Percentiles rank a stretch among this genome's conserved stretches.
Evolutionary conservation across 2,329 filamentous ascomycete species (phyloP).

Genomic region (Colletotrichum limetticola): DNA sequence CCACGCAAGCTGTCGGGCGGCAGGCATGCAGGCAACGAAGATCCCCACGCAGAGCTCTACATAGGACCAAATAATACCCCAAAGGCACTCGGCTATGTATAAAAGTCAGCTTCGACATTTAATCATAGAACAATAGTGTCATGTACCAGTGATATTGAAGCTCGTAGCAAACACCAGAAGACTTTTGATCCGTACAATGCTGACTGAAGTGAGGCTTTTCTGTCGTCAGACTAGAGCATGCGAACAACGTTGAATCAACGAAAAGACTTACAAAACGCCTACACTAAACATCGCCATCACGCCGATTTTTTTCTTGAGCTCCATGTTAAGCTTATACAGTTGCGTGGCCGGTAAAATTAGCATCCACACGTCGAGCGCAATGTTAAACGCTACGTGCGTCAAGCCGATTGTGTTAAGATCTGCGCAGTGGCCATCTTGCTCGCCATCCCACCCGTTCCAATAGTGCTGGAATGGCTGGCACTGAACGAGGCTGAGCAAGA

Average conservation of each 20-base stretch:
- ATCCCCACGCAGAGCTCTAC: too few species aligned
- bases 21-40: too few species aligned
- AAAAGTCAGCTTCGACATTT: too few species aligned
- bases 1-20: too few species aligned
- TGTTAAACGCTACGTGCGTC: slow-evolving; percentile 31
- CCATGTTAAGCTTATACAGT: slow-evolving; percentile 36
- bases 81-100: too few species aligned
- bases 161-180: background rate
- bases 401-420: background rate
- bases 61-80: too few species aligned
- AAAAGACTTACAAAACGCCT: slow-evolving; percentile 53
- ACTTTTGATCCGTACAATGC: background rate
- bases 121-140: too few species aligned
- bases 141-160: too few species aligned
- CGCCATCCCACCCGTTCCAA: slow-evolving; percentile 1
- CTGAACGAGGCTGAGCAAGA: background rate
- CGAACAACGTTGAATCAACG: too few species aligned
- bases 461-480: slow-evolving; percentile 1
- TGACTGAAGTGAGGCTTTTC: background rate
- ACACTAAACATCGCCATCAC: slow-evolving; percentile 45
- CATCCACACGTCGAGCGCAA: slow-evolving; percentile 38
- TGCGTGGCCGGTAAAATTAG: slow-evolving; percentile 35
- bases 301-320: slow-evolving; percentile 33
- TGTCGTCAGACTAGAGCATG: background rate
- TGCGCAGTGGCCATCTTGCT: background rate